A percentile compares a stretch with the other conserved stretches of the same genome.
Evolutionary conservation across 2,329 filamentous ascomycete genomes (phyloP).

Genomic region (Trichoderma citrinoviride): DNA sequence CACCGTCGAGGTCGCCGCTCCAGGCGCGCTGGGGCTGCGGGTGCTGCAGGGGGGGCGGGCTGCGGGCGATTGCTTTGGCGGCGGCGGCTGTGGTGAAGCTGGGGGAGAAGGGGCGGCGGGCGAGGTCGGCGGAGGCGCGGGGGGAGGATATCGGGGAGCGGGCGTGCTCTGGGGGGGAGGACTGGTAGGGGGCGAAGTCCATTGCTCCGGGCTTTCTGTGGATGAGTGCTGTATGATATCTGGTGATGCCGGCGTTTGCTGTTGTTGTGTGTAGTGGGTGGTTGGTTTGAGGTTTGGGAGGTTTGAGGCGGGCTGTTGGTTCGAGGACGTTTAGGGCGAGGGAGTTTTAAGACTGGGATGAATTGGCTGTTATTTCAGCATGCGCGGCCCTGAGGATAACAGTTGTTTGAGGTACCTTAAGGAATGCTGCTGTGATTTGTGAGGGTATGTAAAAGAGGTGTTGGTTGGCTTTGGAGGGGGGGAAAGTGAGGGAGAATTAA

Average conservation of each 20-base stretch:
- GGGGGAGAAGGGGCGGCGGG: slow-evolving; percentile 55
- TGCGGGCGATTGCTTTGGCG: slow-evolving; percentile 39
- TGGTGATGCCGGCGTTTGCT: neutral
- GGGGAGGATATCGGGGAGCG: slow-evolving; percentile 67
- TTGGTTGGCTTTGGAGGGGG: neutral
- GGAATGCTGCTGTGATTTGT: neutral
- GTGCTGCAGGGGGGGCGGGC: slow-evolving; percentile 43
- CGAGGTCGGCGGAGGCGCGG: slow-evolving; percentile 54
- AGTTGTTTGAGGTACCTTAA: neutral
- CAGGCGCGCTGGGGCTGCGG: slow-evolving; percentile 59
- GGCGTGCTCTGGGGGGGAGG: slow-evolving; percentile 78
- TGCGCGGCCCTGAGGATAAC: neutral
- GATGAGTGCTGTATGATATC: no score
- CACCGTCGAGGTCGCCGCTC: slow-evolving; percentile 41
- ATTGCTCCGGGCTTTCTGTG: slow-evolving; percentile 45
- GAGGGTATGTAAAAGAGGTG: neutral
- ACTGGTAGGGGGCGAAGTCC: slow-evolving; percentile 98
- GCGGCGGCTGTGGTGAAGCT: slow-evolving; percentile 30
- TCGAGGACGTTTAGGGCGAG: neutral
- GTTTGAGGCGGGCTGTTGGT: neutral
- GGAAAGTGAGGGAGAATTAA: neutral
- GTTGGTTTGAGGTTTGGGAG: neutral
- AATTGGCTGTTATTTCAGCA: neutral
- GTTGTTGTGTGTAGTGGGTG: neutral
- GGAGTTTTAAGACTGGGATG: neutral